These are phyloP conservation scores for Spathaspora boniae DNA, from an alignment of 805 yeast species.

Conservation along the genomic window DNA sequence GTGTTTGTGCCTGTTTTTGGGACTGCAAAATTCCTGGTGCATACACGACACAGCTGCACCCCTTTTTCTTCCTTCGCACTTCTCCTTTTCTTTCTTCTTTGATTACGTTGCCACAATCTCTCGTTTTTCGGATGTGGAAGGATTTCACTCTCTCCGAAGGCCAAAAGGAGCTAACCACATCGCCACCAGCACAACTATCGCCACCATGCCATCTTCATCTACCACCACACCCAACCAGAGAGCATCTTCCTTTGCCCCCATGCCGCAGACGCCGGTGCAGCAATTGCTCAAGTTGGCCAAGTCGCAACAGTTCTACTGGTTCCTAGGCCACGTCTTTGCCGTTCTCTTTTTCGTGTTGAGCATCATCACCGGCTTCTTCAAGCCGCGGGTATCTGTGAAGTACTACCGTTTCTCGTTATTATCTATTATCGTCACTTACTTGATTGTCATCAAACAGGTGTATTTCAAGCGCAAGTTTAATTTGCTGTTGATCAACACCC, in stretches of 20 bases:
- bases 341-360: constrained; percentile 38
- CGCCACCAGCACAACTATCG: not conserved
- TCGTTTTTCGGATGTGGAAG: too few relatives aligned
- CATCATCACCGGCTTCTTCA: constrained; percentile 41
- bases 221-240: constrained; percentile 2
- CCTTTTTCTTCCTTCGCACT: too few relatives aligned
- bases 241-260: constrained; percentile 2
- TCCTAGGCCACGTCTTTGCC: constrained; percentile 55
- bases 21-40: too few relatives aligned
- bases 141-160: too few relatives aligned
- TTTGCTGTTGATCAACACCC: constrained; percentile 6
- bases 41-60: too few relatives aligned
- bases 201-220: constrained; percentile 1
- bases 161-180: too few relatives aligned
- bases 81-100: too few relatives aligned
- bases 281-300: constrained; percentile 13
- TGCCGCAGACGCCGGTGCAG: constrained; percentile 6
- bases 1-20: too few relatives aligned
- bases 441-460: constrained; percentile 60
- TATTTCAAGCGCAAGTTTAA: constrained; percentile 28
- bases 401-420: constrained; percentile 38
- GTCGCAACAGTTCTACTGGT: constrained; percentile 71
- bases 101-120: too few relatives aligned
- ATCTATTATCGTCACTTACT: constrained; percentile 56
- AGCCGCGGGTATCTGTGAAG: constrained; percentile 21